phyloP scores from a whole-genome alignment of 2,329 filamentous ascomycete species.

The Aspergillus tamarii region DNA sequence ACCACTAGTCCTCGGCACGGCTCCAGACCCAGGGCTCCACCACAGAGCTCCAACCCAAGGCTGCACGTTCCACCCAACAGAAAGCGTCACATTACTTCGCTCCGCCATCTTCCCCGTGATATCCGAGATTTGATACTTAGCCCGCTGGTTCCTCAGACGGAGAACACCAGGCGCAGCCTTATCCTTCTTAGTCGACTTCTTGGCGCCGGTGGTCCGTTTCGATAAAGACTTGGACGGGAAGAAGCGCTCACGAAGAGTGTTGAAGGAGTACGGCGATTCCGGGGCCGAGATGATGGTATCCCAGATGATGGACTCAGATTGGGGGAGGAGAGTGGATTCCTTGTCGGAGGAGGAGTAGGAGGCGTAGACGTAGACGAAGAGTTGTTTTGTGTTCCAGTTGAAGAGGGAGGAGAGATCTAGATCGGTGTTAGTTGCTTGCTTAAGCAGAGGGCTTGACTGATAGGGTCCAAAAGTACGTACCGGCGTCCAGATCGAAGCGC shows the following conservation, averaged over 20 bases:
- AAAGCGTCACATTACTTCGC: slow-evolving; percentile 72
- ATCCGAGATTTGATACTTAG: slow-evolving; percentile 97
- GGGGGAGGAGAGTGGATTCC: slow-evolving; percentile 24
- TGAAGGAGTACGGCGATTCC: slow-evolving; percentile 46
- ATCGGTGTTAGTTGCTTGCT: slow-evolving; percentile 2
- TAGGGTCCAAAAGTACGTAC: slow-evolving; percentile 37
- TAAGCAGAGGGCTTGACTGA: neutral
- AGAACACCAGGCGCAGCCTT: slow-evolving; percentile 62
- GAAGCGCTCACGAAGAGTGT: slow-evolving; percentile 41
- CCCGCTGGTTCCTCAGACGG: slow-evolving; percentile 78
- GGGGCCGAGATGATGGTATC: slow-evolving; percentile 84
- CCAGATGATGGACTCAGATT: slow-evolving; percentile 82
- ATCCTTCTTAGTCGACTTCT: slow-evolving; percentile 24
- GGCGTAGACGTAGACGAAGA: slow-evolving; percentile 95
- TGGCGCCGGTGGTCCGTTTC: slow-evolving; percentile 26
- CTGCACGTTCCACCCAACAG: slow-evolving; percentile 94
- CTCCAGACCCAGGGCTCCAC: slow-evolving; percentile 67
- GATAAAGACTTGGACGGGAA: slow-evolving; percentile 29
- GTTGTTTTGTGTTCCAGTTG: slow-evolving; percentile 98
- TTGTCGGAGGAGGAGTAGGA: slow-evolving; percentile 57
- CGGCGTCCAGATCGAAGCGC: slow-evolving; percentile 86
- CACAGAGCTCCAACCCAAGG: slow-evolving; percentile 90
- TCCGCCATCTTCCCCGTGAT: slow-evolving; percentile 77
- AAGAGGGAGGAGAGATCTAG: slow-evolving; percentile 85
- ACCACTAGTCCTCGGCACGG: slow-evolving; percentile 56